Conservation (phyloP, 2,329 filamentous ascomycete species). For the Aureobasidium sp. region DNA sequence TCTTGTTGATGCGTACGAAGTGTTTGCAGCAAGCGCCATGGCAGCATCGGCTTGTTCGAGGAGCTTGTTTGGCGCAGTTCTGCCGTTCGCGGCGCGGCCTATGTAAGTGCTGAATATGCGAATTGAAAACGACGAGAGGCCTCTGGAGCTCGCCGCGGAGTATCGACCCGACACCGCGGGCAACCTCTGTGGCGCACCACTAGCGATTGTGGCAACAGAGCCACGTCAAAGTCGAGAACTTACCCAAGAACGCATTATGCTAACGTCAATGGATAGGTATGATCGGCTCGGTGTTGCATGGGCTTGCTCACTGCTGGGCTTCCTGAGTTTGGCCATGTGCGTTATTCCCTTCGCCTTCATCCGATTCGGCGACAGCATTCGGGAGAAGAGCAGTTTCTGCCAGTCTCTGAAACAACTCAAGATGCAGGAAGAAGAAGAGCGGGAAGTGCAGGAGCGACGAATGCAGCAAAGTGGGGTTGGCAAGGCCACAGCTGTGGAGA, state of each 20-base stretch:
- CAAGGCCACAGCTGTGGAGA: conserved; percentile 7
- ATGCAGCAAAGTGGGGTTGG: not conserved
- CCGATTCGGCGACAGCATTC: conserved; percentile 47
- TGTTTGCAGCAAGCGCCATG: conserved; percentile 69
- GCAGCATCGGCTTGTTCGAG: conserved; percentile 78
- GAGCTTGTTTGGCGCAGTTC: conserved; percentile 64
- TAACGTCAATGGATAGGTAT: conserved; percentile 29
- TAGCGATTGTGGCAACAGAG: not conserved
- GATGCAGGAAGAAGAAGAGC: conserved; percentile 22
- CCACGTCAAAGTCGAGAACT: not conserved
- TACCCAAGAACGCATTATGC: not conserved
- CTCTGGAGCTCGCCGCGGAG: not conserved
- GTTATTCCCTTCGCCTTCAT: conserved; percentile 55
- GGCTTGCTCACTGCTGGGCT: conserved; percentile 48
- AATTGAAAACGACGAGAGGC: not conserved
- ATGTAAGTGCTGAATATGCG: conserved; percentile 44
- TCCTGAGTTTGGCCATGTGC: conserved; percentile 43
- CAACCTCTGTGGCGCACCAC: not conserved
- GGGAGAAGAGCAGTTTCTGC: conserved; percentile 55
- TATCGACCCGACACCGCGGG: not conserved
- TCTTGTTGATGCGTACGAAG: conserved; percentile 58
- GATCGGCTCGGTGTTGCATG: conserved; percentile 61
- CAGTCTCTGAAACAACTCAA: conserved; percentile 50
- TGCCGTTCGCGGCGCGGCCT: conserved; percentile 41
- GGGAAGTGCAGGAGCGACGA: conserved; percentile 19